Base-by-base conservation (phyloP, 805 yeast genomes). In the Lipomyces yamadae region DNA sequence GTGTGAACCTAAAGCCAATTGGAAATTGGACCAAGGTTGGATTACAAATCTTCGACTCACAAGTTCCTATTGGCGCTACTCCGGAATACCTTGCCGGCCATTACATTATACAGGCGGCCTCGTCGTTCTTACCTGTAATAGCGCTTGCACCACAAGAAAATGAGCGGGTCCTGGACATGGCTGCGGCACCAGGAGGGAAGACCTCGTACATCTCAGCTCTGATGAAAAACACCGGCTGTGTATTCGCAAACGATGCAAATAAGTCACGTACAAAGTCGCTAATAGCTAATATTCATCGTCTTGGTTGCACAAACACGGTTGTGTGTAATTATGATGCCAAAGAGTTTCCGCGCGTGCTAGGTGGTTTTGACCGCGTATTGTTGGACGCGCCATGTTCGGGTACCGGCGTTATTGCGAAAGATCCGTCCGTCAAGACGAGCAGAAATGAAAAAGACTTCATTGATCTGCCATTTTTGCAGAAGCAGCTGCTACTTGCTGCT, bases 381-480 rank as follows among this genome's bases (percentile, higher is more conserved):
- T 83, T 95, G 73, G 99, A 95, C 83, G 99, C 99, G 42, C 99
- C 99, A 72, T 95, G 99, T 81, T 92, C 99, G 5, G 99, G 99
- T 82, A 94, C 99, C 2, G 99, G 99, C 81, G 99, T 95, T 73
- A 95, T 95, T 76, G 95, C 97, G 68, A 95, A 95, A 81, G 99
- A 95, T 81, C 96, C 92, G 76, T 88, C 91, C 62, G 98, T 95
- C 69, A 95, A 95, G 80, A 88, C 90, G 13, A 88, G 90, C 70
- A 89, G 98, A 83, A 92, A 97, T 29, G 98, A 92, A 77, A 92
- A 92, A 79, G 99, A 95, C 79, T 95, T 94, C 80, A 88, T 94
- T 73, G 96, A 94, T 79, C 90, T 95, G 74, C 98, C 99, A 64
- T 98, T 94, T 78, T 83, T 95, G 74, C 99, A 95, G 78, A 94